phyloP scores from a whole-genome alignment of 352 stramenopile species.

The Globisporangium spinosum region DNA sequence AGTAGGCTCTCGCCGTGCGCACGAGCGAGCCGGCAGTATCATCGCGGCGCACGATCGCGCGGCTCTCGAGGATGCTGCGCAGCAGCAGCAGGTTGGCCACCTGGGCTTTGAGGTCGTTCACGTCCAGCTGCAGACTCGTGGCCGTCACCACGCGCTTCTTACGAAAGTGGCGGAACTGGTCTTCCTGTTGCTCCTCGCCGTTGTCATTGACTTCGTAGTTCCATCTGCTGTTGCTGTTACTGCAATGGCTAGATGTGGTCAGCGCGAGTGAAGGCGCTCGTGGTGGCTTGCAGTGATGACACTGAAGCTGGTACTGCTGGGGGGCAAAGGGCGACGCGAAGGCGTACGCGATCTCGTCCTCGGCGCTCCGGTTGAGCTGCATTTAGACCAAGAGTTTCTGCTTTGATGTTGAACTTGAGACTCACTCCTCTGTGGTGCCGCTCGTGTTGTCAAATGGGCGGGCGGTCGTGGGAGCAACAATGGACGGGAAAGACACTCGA shows the following conservation, averaged over 20 bases:
- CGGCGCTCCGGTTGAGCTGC: not conserved
- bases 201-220: not conserved
- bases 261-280: not conserved
- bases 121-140: constrained; percentile 13
- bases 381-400: not conserved
- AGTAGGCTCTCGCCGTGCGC: constrained; percentile 1
- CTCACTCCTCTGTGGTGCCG: not conserved
- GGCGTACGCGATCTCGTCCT: constrained; percentile 12
- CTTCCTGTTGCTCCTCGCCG: not conserved
- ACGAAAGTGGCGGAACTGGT: constrained; percentile 5
- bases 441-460: not conserved
- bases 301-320: not conserved
- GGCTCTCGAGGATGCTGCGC: constrained; percentile 15
- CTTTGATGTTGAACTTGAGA: not conserved
- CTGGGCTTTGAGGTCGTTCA: constrained; percentile 25
- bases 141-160: constrained; percentile 11
- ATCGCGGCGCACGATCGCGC: constrained; percentile 2
- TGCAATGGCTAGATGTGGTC: not conserved
- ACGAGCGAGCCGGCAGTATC: constrained; percentile 8
- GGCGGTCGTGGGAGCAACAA: not conserved
- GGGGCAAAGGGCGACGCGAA: not conserved
- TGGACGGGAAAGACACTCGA: not conserved
- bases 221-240: not conserved
- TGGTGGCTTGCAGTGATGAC: not conserved
- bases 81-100: constrained; percentile 19